These are phyloP conservation scores for Onygenales sp. DNA, from an alignment of 2,329 filamentous ascomycete species.

Conservation along the genomic window DNA sequence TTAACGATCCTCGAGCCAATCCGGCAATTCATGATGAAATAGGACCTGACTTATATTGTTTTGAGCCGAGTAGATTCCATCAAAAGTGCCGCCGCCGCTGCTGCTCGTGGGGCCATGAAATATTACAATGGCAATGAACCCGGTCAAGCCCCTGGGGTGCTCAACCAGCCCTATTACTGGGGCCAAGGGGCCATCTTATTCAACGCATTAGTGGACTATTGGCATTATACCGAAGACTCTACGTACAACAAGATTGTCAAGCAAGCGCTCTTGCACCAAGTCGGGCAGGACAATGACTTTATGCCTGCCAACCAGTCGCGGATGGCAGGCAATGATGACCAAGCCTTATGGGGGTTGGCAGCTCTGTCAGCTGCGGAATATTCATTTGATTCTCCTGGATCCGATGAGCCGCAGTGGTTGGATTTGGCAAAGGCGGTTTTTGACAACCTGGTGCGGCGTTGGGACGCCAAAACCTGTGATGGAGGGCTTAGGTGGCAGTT, in stretches of 20 bases:
- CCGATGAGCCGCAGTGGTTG: conserved; percentile 26
- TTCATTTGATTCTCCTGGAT: conserved; percentile 34
- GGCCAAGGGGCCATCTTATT: conserved; percentile 38
- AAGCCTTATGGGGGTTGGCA: conserved; percentile 49
- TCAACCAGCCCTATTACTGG: conserved; percentile 41
- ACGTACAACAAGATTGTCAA: conserved; percentile 29
- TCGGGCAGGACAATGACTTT: conserved; percentile 27
- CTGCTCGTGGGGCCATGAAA: conserved; percentile 41
- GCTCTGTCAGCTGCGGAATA: conserved; percentile 48
- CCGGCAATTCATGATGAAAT: no score
- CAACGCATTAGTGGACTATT: conserved; percentile 32
- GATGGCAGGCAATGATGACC: conserved; percentile 47
- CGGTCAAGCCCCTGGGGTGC: conserved; percentile 41
- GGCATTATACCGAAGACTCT: conserved; percentile 33
- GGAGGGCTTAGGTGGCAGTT: conserved; percentile 80
- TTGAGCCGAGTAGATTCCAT: conserved; percentile 30
- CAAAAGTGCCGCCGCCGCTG: conserved; percentile 34
- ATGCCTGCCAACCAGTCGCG: conserved; percentile 34
- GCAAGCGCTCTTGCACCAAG: conserved; percentile 30
- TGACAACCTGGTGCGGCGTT: conserved; percentile 59
- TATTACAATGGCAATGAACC: conserved; percentile 42
- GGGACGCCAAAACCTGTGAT: conserved; percentile 57
- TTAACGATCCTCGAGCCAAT: no score
- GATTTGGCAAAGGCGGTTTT: conserved; percentile 62
- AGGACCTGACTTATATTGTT: neutral